Evolutionary conservation across 192 early-diverging fungal species (phyloP), one percentile per base, ranked within the genome.

Genomic region (Backusella australiensis): DNA sequence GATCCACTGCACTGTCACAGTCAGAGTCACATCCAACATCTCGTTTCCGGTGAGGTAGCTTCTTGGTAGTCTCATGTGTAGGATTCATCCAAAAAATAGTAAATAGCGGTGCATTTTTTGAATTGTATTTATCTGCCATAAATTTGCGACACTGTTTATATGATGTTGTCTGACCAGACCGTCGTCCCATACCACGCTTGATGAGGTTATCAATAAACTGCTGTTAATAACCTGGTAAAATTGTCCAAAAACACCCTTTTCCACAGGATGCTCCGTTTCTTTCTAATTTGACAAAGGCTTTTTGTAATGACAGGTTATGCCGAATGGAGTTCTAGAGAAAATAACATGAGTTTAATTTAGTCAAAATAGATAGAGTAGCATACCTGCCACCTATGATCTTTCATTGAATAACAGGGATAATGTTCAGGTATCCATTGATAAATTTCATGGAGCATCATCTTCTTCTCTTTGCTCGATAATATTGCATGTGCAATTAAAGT

Each of bases 271-370:
- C 84, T 6, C 69, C 65, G 15, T 41, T 74, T 1, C 95, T 87
- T 4, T 93, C 89, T 21, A 95, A 82, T 75, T 93, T 91, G 17
- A 86, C 80, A 78, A 97, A 97, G 17, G 85, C 87, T 71, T 90
- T 90, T 78, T 96, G 96, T 19, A 96, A 86, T 11, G 93, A 94
- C 21, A 97, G 85, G 76, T 95, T 95, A 79, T 97, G 95, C 11
- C 96, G 85, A 67, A 97, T 91, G 7, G 95, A 96, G 84, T 96
- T 97, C 89, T 95, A 82, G 82, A 84, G 85, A 77, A 41, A 41
- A 56, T 38, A 3, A 14, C 15, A 39, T 9, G 26, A 52, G 35
- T 52, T n/a, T 52, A n/a, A 53, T 56, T 34, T n/a, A 14, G 6
- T 3, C 38, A 41, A 23, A 72, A 53, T 6, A 12, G 36, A 36